Conservation (phyloP, 257 asterid genomes). For the Catharanthus roseus region DNA sequence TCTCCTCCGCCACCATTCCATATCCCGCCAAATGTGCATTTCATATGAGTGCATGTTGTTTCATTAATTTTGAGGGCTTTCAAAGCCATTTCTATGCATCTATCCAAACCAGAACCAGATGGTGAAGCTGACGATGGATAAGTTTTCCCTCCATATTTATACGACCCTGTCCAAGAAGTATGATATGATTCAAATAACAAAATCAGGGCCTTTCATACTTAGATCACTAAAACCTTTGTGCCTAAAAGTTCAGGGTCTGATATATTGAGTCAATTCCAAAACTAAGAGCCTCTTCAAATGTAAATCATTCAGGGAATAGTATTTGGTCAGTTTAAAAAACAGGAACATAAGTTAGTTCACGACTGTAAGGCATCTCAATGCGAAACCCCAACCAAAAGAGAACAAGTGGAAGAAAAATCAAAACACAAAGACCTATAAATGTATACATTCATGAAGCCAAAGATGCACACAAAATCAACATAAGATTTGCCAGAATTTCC, state of each 20-base stretch:
- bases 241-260: not conserved
- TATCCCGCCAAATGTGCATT: slow-evolving; percentile 96
- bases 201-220: not conserved
- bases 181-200: not conserved
- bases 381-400: not conserved
- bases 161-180: slow-evolving; percentile 44
- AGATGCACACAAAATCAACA: too few relatives aligned
- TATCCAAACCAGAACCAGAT: slow-evolving; percentile 65
- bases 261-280: not conserved
- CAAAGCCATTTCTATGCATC: slow-evolving; percentile 60
- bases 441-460: too few relatives aligned
- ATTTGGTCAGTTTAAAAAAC: not conserved
- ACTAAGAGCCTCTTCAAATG: too few relatives aligned
- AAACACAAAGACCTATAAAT: not conserved
- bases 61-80: slow-evolving; percentile 83
- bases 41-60: slow-evolving; percentile 82
- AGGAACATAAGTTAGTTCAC: not conserved
- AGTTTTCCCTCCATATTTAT: slow-evolving; percentile 64
- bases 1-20: slow-evolving; percentile 99
- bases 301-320: too few relatives aligned
- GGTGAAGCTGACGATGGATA: slow-evolving; percentile 53
- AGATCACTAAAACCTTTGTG: not conserved
- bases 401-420: not conserved
- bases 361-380: not conserved
- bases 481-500: not conserved